Evolutionary conservation across 2,329 filamentous ascomycete species (phyloP), one percentile per base, ranked within the genome.

Genomic region (Paecilomyces formosus): DNA sequence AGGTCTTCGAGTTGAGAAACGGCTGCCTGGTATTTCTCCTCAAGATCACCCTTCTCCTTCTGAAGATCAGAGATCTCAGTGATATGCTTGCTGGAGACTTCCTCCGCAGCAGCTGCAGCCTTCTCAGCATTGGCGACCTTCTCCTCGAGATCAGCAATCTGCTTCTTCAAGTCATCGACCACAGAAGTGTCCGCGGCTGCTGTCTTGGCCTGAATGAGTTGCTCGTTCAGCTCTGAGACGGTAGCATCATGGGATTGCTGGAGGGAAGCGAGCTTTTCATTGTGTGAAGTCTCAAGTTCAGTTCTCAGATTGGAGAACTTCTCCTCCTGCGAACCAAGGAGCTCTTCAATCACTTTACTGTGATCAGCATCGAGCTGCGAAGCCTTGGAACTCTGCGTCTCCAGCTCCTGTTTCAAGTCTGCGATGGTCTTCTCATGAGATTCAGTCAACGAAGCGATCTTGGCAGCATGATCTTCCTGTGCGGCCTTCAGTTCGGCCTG

Each of bases 1-100:
- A 96, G 94, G 30, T 92, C 89, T 57, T 95, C 90, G 54, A 95
- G 79, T 59, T 87, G 85, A 66, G 73, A 60, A 68, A 66, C 58
- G 61, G 74, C 56, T n/a, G 66, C 64, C 57, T 71, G 62, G 57
- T 68, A 66, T 33, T 72, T 70, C 61, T 69, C 57, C 53, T 81
- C 79, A 57, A 82, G 76, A 49, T 79, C 72, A 55, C 72, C 72
- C 53, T 77, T 76, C 56, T 80, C 77, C 35, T 69, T 61, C 49
- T 72, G 62, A 51, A 75, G 66, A 64, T 76, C 77, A 56, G 77
- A 72, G 60, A 81, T 75, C 54, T 81, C 79, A 53, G 78, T 76
- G 53, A 77, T 74, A 59, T 74, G 72, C 35, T 70, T 71, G 18
- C 70, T 69, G 13, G 73, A 74, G 56, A 77, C 72, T 55, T 78